A percentile compares a stretch with the other conserved stretches of the same genome.
Evolutionary conservation across 1,139 yeast genomes (phyloP).

Genomic region (Yamadazyma trypodendri): DNA sequence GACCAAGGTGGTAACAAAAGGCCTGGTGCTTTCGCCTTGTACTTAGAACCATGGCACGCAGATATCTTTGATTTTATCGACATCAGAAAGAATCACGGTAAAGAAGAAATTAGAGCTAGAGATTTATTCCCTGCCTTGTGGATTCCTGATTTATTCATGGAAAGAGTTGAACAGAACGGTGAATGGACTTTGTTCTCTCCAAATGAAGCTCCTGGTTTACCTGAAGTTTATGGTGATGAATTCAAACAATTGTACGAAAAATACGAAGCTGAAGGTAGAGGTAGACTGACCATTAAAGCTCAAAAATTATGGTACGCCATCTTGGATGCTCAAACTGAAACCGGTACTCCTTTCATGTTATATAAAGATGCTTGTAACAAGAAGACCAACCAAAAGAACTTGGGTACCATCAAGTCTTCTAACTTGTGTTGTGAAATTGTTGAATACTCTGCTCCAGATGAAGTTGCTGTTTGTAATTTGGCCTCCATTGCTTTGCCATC

Average conservation of each 20-base stretch:
- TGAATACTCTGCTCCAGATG: slow-evolving; percentile 83
- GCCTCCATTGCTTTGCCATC: slow-evolving; percentile 86
- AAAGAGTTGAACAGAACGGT: slow-evolving; percentile 74
- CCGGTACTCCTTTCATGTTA: slow-evolving; percentile 90
- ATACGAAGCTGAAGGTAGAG: slow-evolving; percentile 73
- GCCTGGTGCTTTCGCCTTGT: slow-evolving; percentile 90
- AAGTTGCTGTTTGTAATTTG: slow-evolving; percentile 87
- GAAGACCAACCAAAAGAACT: slow-evolving; percentile 81
- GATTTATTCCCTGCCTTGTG: slow-evolving; percentile 89
- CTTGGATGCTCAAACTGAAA: slow-evolving; percentile 86
- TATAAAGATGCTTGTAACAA: slow-evolving; percentile 86
- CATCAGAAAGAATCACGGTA: slow-evolving; percentile 86
- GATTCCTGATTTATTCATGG: slow-evolving; percentile 89
- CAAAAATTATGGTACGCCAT: slow-evolving; percentile 88
- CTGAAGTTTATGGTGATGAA: slow-evolving; percentile 80
- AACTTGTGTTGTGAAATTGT: slow-evolving; percentile 90
- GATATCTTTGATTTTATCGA: slow-evolving; percentile 83
- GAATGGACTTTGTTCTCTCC: slow-evolving; percentile 90
- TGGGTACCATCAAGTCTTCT: slow-evolving; percentile 85
- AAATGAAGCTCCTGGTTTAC: slow-evolving; percentile 80
- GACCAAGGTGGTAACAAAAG: slow-evolving; percentile 95
- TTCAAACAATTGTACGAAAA: slow-evolving; percentile 67
- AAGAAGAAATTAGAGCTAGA: slow-evolving; percentile 87
- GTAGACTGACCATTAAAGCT: slow-evolving; percentile 72
- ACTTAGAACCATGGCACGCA: slow-evolving; percentile 90